Percentiles rank a stretch among this genome's conserved stretches.
Evolutionary conservation across 331 rosid species (phyloP).

Genomic region (Acacia pycnantha): DNA sequence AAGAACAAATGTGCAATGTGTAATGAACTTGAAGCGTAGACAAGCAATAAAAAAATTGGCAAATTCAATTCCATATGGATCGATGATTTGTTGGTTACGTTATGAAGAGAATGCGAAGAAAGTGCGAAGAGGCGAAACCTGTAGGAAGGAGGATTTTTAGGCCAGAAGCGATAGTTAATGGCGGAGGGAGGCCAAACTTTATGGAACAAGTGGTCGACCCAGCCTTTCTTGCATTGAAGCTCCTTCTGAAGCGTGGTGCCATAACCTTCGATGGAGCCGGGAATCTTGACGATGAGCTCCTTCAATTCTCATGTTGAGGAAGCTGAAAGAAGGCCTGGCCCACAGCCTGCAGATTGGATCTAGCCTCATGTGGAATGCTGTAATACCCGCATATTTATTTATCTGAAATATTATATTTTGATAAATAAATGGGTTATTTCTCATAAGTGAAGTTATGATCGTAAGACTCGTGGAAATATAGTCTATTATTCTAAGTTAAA

Average conservation of each 20-base stretch:
- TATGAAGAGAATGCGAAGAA: neutral
- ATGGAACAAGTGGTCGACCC: constrained; percentile 83
- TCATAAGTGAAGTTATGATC: too few species aligned
- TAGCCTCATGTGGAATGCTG: constrained; percentile 48
- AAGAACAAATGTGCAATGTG: neutral
- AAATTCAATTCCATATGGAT: too few species aligned
- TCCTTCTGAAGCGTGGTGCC: constrained; percentile 63
- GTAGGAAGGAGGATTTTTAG: constrained; percentile 61
- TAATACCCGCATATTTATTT: too few species aligned
- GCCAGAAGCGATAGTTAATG: constrained; percentile 62
- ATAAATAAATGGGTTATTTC: too few species aligned
- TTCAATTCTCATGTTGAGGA: constrained; percentile 58
- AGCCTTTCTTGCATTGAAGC: constrained; percentile 55
- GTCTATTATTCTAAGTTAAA: too few species aligned
- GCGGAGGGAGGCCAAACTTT: constrained; percentile 65
- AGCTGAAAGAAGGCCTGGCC: constrained; percentile 63
- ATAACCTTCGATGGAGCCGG: constrained; percentile 56
- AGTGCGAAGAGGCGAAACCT: constrained; percentile 29
- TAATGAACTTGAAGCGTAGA: neutral
- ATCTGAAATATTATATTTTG: too few species aligned
- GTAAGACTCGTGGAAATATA: too few species aligned
- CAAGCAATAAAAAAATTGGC: neutral
- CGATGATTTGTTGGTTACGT: neutral
- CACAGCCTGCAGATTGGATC: constrained; percentile 45
- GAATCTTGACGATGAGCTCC: constrained; percentile 43